These are phyloP conservation scores for Heterobasidion parviporum DNA, from an alignment of 1,284 basidiomycete species.

Conservation along the genomic window DNA sequence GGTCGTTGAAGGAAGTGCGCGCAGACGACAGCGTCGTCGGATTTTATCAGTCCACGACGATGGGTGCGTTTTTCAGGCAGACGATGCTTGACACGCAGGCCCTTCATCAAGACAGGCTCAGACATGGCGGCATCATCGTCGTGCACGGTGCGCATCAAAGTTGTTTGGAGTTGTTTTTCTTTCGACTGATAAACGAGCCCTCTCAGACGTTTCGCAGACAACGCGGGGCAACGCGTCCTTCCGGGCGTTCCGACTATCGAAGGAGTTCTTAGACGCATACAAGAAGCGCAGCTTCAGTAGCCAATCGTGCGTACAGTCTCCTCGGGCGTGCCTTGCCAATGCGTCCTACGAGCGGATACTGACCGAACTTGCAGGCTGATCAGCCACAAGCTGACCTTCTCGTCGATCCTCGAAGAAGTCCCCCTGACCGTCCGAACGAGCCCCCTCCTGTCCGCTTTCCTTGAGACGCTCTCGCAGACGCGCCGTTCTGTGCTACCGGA, in stretches of 20 bases:
- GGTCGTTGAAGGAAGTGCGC: conserved; percentile 85
- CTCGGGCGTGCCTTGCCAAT: neutral
- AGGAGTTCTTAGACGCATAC: conserved; percentile 80
- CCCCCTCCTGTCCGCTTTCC: conserved; percentile 78
- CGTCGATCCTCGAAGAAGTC: conserved; percentile 84
- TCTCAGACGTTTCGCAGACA: conserved; percentile 61
- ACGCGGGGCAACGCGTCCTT: conserved; percentile 84
- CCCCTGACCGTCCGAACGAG: conserved; percentile 88
- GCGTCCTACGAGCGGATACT: neutral
- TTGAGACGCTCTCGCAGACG: conserved; percentile 54
- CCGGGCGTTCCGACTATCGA: conserved; percentile 85
- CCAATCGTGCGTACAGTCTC: conserved; percentile 12
- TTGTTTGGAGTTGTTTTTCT: neutral
- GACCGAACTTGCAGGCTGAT: conserved; percentile 59
- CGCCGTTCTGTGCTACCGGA: conserved; percentile 22
- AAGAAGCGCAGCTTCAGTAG: conserved; percentile 85
- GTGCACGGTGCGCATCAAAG: conserved; percentile 64
- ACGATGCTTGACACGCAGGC: conserved; percentile 86
- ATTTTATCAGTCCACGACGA: conserved; percentile 88
- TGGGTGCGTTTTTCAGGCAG: conserved; percentile 91
- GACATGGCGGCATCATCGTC: conserved; percentile 84
- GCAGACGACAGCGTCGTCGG: conserved; percentile 94
- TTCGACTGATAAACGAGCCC: conserved; percentile 4
- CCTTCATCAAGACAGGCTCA: conserved; percentile 69
- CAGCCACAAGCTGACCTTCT: conserved; percentile 82